Conservation (phyloP, 139 green algal genomes). For the Closterium sp. region DNA sequence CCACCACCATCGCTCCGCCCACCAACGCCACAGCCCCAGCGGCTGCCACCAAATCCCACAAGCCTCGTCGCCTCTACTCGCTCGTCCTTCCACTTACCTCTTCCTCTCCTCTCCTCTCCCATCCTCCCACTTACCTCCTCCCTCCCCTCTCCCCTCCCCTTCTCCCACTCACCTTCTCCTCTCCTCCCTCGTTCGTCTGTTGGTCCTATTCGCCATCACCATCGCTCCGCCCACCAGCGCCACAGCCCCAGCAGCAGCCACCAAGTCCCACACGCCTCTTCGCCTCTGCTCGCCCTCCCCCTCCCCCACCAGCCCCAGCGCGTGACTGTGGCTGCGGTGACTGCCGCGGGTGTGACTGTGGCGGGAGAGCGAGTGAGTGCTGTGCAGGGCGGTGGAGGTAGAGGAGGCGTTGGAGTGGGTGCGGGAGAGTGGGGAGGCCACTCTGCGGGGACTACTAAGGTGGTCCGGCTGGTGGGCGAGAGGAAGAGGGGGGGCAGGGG, state of each 20-base stretch:
- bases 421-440: no score
- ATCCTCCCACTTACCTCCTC: no score
- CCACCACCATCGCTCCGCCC: neutral
- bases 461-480: no score
- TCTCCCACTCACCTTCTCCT: neutral
- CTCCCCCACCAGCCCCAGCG: neutral
- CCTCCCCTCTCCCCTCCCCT: neutral
- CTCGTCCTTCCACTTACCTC: no score
- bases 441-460: no score
- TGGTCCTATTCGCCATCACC: neutral
- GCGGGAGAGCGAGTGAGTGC: no score
- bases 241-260: neutral
- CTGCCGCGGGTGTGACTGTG: no score
- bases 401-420: no score
- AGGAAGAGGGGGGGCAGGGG: no score
- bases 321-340: neutral
- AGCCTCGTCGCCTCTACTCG: neutral
- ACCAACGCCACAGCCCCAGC: neutral
- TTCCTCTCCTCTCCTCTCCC: no score
- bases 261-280: neutral
- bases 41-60: neutral
- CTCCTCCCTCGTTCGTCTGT: neutral
- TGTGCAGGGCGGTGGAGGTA: no score
- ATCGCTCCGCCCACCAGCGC: neutral
- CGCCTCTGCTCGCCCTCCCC: neutral